Percentiles rank a stretch among this genome's conserved stretches.
Conservation (phyloP, 176 grass and related monocot species). For the Ananas comosus region DNA sequence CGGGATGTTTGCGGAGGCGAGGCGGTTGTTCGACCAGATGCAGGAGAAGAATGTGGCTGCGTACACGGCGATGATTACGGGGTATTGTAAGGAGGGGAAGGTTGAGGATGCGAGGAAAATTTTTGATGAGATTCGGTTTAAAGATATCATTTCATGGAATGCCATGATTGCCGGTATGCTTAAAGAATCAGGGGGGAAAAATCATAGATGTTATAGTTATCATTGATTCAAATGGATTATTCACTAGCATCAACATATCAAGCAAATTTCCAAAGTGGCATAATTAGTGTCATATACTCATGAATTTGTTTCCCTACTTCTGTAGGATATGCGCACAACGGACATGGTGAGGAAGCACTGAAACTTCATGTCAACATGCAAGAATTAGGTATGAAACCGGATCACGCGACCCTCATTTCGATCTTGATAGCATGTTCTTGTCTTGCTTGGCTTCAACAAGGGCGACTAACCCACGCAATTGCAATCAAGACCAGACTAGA, state of each 20-base stretch:
- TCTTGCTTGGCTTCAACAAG: conserved; percentile 67
- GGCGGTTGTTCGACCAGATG: conserved; percentile 49
- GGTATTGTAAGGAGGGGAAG: conserved; percentile 58
- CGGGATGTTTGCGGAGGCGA: conserved; percentile 49
- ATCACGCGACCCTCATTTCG: conserved; percentile 69
- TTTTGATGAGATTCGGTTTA: conserved; percentile 55
- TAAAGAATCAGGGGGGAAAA: neutral
- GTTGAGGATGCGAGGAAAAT: conserved; percentile 42
- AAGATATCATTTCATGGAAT: conserved; percentile 84
- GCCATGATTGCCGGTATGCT: conserved; percentile 54
- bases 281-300: neutral
- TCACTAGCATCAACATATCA: neutral
- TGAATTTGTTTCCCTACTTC: neutral
- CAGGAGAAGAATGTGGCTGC: conserved; percentile 65
- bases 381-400: conserved; percentile 47
- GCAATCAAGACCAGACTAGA: conserved; percentile 66
- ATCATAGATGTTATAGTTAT: no score
- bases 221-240: neutral
- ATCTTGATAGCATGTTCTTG: conserved; percentile 60
- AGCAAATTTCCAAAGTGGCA: neutral
- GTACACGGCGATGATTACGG: conserved; percentile 54
- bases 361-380: conserved; percentile 54
- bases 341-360: conserved; percentile 52
- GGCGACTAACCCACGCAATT: conserved; percentile 52
- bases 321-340: conserved; percentile 87